Percentiles rank a stretch among this genome's conserved stretches.
phyloP scores from a whole-genome alignment of 2,329 filamentous ascomycete genomes.

The Hymenotorrendiella dingleyae region DNA sequence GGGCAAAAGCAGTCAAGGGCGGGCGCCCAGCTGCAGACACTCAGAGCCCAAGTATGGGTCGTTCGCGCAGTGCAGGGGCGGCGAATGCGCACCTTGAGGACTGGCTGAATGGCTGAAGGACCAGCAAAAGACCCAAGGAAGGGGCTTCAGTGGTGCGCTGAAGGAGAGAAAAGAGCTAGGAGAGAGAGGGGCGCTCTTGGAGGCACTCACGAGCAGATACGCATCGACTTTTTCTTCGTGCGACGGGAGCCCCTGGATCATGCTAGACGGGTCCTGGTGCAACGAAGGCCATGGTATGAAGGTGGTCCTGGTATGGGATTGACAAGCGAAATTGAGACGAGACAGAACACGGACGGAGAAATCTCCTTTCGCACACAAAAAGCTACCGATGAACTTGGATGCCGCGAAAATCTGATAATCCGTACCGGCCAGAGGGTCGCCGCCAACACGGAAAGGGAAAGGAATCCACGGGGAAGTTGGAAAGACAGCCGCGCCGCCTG shows the following conservation, averaged over 20 bases:
- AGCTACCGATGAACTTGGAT: not conserved
- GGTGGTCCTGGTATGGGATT: not conserved
- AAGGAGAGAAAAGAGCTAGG: not conserved
- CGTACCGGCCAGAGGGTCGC: not conserved
- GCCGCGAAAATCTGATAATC: not conserved
- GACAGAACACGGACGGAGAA: constrained; percentile 5
- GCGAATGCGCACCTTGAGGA: not conserved
- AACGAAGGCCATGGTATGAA: constrained; percentile 7
- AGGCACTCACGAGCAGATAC: not conserved
- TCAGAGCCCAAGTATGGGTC: not conserved
- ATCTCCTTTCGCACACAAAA: constrained; percentile 1
- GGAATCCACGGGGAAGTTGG: not conserved
- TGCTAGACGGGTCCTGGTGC: constrained; percentile 3
- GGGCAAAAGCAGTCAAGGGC: constrained; percentile 1
- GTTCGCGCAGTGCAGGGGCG: constrained; percentile 2
- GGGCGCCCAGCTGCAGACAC: not conserved
- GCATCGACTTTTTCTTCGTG: not conserved
- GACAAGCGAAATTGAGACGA: constrained; percentile 9
- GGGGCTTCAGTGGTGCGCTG: not conserved
- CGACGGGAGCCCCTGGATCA: not conserved
- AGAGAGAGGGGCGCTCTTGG: no score
- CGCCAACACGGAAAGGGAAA: not conserved
- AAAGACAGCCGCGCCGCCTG: not conserved
- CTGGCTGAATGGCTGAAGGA: not conserved
- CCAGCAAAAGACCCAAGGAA: not conserved